Evolutionary conservation across 202 grass and related monocot genomes (phyloP).

Genomic region (Elaeis oleifera): DNA sequence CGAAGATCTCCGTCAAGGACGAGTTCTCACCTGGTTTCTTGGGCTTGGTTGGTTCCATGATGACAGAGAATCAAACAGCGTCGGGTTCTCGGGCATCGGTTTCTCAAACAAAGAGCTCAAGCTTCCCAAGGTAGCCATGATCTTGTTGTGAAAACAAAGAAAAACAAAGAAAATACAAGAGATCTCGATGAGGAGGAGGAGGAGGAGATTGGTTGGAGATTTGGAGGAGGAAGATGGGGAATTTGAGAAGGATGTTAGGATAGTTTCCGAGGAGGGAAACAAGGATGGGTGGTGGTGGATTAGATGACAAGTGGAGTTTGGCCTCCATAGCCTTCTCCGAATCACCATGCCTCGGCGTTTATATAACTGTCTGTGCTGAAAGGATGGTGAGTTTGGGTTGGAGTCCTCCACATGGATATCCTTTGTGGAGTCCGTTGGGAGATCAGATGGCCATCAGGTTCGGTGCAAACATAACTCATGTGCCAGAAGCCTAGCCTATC

Average conservation of each 20-base stretch:
- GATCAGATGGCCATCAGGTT: no score
- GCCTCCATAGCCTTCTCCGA: no score
- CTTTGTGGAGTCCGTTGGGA: no score
- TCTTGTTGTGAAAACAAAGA: background rate
- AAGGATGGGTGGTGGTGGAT: background rate
- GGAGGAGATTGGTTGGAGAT: background rate
- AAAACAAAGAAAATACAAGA: background rate
- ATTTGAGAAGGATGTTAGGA: no score
- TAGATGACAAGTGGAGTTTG: conserved; percentile 11
- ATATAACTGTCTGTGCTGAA: no score
- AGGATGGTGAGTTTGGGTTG: no score
- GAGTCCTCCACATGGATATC: no score
- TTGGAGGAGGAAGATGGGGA: background rate
- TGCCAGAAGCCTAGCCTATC: no score
- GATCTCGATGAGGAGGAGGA: conserved; percentile 9
- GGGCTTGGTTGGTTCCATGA: conserved; percentile 17
- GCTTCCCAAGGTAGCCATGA: conserved; percentile 33
- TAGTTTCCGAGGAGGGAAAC: no score
- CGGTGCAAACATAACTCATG: no score
- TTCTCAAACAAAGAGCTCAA: conserved; percentile 20
- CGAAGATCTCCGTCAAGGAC: conserved; percentile 49
- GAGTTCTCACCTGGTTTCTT: conserved; percentile 44
- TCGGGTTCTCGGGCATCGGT: conserved; percentile 1
- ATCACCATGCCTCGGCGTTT: no score
- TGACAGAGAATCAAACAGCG: conserved; percentile 7